A percentile compares a stretch with the other conserved stretches of the same genome.
Evolutionary conservation across 2,329 filamentous ascomycete genomes (phyloP).

Genomic region (Sporothrix euskadiensis): DNA sequence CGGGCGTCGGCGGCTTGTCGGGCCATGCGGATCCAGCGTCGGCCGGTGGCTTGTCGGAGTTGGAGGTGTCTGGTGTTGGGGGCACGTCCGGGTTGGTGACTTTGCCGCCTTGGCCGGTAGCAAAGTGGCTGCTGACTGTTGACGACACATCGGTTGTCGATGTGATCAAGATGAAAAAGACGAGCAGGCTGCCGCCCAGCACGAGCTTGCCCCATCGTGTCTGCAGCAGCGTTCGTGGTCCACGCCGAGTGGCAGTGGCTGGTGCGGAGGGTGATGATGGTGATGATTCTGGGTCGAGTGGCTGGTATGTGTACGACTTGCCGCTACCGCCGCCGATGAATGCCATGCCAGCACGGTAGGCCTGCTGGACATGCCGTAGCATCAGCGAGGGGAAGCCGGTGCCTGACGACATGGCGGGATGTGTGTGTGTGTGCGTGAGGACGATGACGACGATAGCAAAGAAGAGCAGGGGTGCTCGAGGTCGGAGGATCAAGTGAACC

Average conservation of each 20-base stretch:
- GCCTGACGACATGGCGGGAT: neutral
- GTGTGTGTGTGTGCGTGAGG: neutral
- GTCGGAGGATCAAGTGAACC: neutral
- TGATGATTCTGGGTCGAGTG: neutral
- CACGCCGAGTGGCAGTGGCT: neutral
- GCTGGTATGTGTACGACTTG: constrained; percentile 7
- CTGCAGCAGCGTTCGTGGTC: constrained; percentile 11
- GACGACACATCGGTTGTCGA: neutral
- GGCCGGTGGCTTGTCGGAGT: neutral
- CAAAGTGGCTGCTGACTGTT: neutral
- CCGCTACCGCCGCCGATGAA: constrained; percentile 13
- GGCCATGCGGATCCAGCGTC: neutral
- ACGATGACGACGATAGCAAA: neutral
- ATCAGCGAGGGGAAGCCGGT: neutral
- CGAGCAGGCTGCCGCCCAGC: constrained; percentile 1
- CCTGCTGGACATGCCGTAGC: constrained; percentile 6
- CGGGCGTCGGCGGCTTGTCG: neutral
- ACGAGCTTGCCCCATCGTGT: constrained; percentile 22
- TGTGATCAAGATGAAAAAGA: neutral
- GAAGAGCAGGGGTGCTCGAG: neutral
- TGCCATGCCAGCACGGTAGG: constrained; percentile 14
- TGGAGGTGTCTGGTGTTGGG: neutral
- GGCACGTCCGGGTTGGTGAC: constrained; percentile 2
- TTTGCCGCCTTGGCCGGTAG: neutral
- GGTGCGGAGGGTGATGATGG: neutral